Conservation (phyloP, 495 filamentous ascomycete species). For the Xylaria scruposa region DNA sequence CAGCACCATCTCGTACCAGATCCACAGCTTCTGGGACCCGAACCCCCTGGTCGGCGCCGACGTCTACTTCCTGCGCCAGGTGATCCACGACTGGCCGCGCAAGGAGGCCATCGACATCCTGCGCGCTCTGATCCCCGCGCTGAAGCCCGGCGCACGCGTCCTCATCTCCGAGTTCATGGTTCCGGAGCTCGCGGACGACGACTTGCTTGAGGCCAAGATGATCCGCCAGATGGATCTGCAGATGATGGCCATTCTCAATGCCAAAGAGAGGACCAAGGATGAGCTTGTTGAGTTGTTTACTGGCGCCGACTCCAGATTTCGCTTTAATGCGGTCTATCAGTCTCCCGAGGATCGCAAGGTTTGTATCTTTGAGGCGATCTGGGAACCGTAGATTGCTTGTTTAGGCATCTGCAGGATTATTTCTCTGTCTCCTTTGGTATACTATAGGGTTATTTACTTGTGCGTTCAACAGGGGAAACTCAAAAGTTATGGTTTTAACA, state of each 20-base stretch:
- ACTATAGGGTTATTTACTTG: not conserved
- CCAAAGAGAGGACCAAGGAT: conserved; percentile 43
- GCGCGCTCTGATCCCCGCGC: conserved; percentile 44
- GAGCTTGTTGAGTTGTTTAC: conserved; percentile 40
- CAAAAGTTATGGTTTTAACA: not conserved
- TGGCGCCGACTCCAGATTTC: conserved; percentile 32
- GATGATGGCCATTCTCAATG: conserved; percentile 51
- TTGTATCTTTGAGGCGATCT: conserved; percentile 16
- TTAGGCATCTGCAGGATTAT: no score
- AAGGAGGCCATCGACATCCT: conserved; percentile 46
- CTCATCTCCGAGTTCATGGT: conserved; percentile 53
- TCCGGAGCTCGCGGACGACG: conserved; percentile 28
- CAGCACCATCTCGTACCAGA: not conserved
- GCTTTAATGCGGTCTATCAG: not conserved
- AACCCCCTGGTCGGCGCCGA: conserved; percentile 47
- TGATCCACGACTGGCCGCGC: conserved; percentile 57
- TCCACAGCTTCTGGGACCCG: conserved; percentile 24
- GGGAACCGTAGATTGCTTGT: not conserved
- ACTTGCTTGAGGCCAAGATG: not conserved
- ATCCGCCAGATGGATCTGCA: conserved; percentile 43
- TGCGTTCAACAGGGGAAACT: not conserved
- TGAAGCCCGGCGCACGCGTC: conserved; percentile 47
- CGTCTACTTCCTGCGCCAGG: conserved; percentile 57
- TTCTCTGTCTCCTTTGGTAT: no score
- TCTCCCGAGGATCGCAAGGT: not conserved